These are phyloP conservation scores for Fusarium citri DNA, from an alignment of 2,329 filamentous ascomycete species.

Conservation along the genomic window DNA sequence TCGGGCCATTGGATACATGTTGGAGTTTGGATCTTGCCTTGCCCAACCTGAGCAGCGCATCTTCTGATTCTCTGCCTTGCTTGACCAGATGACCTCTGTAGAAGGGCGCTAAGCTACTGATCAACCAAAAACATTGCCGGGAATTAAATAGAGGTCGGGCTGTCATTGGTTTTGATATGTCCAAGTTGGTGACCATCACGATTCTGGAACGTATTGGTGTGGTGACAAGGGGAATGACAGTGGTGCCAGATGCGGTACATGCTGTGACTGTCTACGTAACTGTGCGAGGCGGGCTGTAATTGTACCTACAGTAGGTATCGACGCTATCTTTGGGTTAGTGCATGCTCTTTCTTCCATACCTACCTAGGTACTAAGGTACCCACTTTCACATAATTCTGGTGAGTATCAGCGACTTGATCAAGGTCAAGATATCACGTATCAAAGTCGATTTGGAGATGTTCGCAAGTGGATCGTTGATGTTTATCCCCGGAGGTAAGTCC, in stretches of 20 bases:
- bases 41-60: slow-evolving; percentile 6
- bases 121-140: slow-evolving; percentile 34
- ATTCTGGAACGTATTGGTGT: slow-evolving; percentile 32
- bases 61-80: slow-evolving; percentile 24
- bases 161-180: slow-evolving; percentile 31
- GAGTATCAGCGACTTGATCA: neutral
- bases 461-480: slow-evolving; percentile 1
- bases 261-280: slow-evolving; percentile 27
- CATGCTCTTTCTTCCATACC: neutral
- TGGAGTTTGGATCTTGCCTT: slow-evolving; percentile 17
- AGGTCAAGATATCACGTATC: neutral
- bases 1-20: slow-evolving; percentile 8
- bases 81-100: slow-evolving; percentile 37
- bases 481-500: slow-evolving; percentile 12
- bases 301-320: neutral
- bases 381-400: neutral
- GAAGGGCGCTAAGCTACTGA: slow-evolving; percentile 34
- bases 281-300: neutral
- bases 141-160: slow-evolving; percentile 28
- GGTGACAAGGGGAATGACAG: slow-evolving; percentile 22
- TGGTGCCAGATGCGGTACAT: slow-evolving; percentile 26
- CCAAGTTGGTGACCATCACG: slow-evolving; percentile 26
- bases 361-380: too few species aligned
- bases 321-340: neutral
- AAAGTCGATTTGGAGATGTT: neutral